Percentiles rank a stretch among this genome's conserved stretches.
Evolutionary conservation across 176 grass and related monocot species (phyloP).

Genomic region (Oryza meyeriana): DNA sequence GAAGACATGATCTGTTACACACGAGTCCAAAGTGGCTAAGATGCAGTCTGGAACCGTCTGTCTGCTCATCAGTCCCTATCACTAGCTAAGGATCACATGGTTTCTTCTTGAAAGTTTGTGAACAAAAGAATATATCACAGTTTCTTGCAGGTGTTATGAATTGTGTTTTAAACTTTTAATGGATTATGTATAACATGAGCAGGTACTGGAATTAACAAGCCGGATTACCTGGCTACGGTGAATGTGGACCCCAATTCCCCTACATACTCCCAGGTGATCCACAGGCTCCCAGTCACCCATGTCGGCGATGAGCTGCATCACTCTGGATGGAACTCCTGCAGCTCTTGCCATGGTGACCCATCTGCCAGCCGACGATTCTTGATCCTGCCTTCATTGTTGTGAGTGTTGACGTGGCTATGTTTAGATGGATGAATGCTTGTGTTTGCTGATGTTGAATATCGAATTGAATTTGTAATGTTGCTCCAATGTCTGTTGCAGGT

Average conservation of each 20-base stretch:
- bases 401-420: constrained; percentile 21
- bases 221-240: constrained; percentile 80
- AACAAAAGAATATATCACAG: neutral
- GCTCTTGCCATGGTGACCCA: constrained; percentile 79
- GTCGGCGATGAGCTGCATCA: constrained; percentile 91
- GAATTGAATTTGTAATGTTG: neutral
- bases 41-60: neutral
- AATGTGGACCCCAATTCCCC: constrained; percentile 72
- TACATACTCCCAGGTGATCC: constrained; percentile 87
- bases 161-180: constrained; percentile 20
- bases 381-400: constrained; percentile 80
- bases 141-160: neutral
- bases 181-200: neutral
- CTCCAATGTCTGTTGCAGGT: constrained; percentile 43
- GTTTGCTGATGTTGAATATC: neutral
- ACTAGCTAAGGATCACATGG: constrained; percentile 26
- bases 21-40: neutral
- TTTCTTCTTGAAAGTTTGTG: neutral
- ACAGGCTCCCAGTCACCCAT: constrained; percentile 64
- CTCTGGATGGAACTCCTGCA: constrained; percentile 94
- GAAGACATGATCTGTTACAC: neutral
- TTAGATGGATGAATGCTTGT: neutral
- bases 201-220: constrained; percentile 93
- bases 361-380: constrained; percentile 64
- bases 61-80: neutral